Base-by-base conservation (phyloP, 106 monocot species). In the Platanthera guangdongensis region DNA sequence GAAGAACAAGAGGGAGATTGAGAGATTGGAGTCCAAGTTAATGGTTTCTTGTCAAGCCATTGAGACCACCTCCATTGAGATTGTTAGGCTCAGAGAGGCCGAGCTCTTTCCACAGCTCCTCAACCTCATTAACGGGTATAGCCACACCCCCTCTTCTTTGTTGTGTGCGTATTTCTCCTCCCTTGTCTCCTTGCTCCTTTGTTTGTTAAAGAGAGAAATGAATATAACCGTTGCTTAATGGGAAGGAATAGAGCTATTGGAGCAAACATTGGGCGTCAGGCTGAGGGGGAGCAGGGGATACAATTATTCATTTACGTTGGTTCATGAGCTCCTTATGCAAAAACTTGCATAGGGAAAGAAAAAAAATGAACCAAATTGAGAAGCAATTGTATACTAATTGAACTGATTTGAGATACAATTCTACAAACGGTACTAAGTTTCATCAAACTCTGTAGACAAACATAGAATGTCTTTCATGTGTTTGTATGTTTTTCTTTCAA, bases 61-160 rank as follows among this genome's bases (percentile, higher is more conserved):
- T 22, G 93, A 93, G 69, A 68, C 93, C 57, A 97, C 96, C 11
- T 86, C 95, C 18, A 74, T 84, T 11, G 95, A 96, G 81, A 96
- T 96, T 79, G 80, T 84, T 13, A 83, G 81, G 85, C 81, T 96
- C 10, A 86, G 93, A 47, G 95, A 96, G 72, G 74, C 87, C 28
- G 95, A 96, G 83, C 95, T 96, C 64, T 87, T 91, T 52, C 95
- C 90, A 30, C 93, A 96, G 82, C 93, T 96, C 55, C 82, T 96
- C 76, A 85, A 91, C 9, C 88, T 96, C 4, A 81, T 91, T 18
- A 89, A 82, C 57, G 87, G 93, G 95, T 96, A 47, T 78, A 77
- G 75, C 57, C 68, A 52, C 62, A 68, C 47, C 55, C 55, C 18
- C 45, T 72, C 72, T 4, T 4, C 6, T 9, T 47, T 19, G 25